Evolutionary conservation across 2,329 filamentous ascomycete genomes (phyloP).

Genomic region (Zymoseptoria ardabiliae): DNA sequence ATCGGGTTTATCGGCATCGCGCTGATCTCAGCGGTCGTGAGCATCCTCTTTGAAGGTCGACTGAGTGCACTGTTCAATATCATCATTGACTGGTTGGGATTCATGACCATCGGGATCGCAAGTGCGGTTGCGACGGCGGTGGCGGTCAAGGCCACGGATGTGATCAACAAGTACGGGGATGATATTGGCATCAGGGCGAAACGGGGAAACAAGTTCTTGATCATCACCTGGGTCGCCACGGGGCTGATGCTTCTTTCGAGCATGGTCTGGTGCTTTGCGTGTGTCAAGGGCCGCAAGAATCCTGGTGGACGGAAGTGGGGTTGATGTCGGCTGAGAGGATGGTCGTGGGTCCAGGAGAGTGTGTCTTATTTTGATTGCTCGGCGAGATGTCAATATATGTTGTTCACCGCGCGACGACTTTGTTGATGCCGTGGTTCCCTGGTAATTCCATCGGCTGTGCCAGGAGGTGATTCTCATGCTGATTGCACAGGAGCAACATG

Average conservation of each 20-base stretch:
- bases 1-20: conserved; percentile 46
- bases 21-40: conserved; percentile 40
- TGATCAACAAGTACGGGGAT: conserved; percentile 49
- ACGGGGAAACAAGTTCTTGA: conserved; percentile 49
- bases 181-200: conserved; percentile 43
- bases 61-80: conserved; percentile 46
- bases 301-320: not conserved
- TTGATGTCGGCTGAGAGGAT: not conserved
- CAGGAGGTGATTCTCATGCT: too few species aligned
- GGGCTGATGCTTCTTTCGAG: conserved; percentile 22
- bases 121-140: conserved; percentile 67
- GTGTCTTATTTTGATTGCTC: not conserved
- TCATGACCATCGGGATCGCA: conserved; percentile 57
- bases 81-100: conserved; percentile 43
- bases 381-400: not conserved
- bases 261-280: conserved; percentile 24
- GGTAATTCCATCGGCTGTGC: too few species aligned
- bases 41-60: conserved; percentile 39
- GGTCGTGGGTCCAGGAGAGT: not conserved
- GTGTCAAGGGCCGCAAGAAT: conserved; percentile 3
- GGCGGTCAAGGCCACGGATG: conserved; percentile 44
- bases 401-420: not conserved
- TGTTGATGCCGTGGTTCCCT: too few species aligned
- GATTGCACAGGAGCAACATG: not conserved
- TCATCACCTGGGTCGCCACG: conserved; percentile 53